Evolutionary conservation across 169 alveolate genomes (phyloP).

Genomic region (Babesia gibsoni): DNA sequence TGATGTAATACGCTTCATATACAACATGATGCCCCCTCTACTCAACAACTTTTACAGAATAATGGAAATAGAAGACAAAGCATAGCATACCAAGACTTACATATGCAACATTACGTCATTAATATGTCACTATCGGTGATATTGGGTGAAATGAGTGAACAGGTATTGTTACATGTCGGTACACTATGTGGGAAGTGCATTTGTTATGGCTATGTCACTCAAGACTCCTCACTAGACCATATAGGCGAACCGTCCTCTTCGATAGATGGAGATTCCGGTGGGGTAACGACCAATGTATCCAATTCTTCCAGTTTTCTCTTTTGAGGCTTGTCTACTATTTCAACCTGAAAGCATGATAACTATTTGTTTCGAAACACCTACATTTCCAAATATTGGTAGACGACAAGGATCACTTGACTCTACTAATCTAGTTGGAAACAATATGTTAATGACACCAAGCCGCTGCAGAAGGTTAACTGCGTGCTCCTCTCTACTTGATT

Average conservation of each 20-base stretch:
- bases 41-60: no score
- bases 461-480: neutral
- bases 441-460: neutral
- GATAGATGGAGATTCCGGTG: constrained; percentile 23
- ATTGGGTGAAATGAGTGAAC: no score
- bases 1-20: no score
- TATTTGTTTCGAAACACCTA: neutral
- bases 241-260: constrained; percentile 41
- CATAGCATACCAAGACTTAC: no score
- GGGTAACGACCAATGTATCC: constrained; percentile 1
- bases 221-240: constrained; percentile 58
- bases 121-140: no score
- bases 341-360: neutral
- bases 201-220: no score
- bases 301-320: neutral
- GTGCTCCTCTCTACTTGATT: neutral
- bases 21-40: no score
- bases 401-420: constrained; percentile 16
- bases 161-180: no score
- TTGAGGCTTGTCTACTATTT: neutral
- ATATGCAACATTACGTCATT: no score
- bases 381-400: neutral
- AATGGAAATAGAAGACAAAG: no score
- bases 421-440: neutral
- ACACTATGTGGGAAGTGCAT: no score